Evolutionary conservation across 495 filamentous ascomycete genomes (phyloP), one percentile per base, ranked within the genome.

Genomic region (Astrothelium macrocarpum): DNA sequence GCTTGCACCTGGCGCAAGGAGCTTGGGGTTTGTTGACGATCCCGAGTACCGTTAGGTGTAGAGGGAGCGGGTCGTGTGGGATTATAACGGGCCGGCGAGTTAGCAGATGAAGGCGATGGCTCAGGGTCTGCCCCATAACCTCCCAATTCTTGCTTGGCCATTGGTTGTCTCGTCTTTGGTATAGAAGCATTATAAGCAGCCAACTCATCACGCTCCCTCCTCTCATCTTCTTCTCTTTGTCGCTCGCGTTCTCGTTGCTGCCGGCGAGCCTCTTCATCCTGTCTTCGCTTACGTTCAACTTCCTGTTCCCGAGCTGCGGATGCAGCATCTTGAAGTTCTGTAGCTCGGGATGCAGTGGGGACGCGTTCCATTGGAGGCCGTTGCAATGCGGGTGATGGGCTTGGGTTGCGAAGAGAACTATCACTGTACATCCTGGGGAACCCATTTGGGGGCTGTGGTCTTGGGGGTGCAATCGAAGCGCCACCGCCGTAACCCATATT

Each of bases 111-210:
- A 56, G 67, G 66, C 32, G 79, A 73, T 42, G 84, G 61, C 63
- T 68, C 39, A 36, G 77, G 70, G 29, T 74, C 71, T 53, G 73
- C 78, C 53, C 80, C 79, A 49, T 84, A 82, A 67, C 87, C 88
- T 14, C 88, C 79, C 31, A 72, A 49, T 61, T 96, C 91, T 74
- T 96, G 91, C 70, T 96, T 88, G n/a, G 90, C 91, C 32, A 90
- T 71, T 0, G 90, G 88, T 2, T 81, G 75, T 63, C 88, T 85
- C 14, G 80, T 81, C 76, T 95, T 86, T 18, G 91, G 90, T 49
- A 96, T 71, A 16, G 87, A 87, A n/a, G 88, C 85, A 74, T 96
- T 94, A 73, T 94, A 96, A 25, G 84, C 88, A 68, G 90, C 90
- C 66, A 87, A 80, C 7, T 96, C 90, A 63, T 83, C 80, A 65